Evolutionary conservation across 2,329 filamentous ascomycete genomes (phyloP).

Genomic region (Shiraia bambusicola): DNA sequence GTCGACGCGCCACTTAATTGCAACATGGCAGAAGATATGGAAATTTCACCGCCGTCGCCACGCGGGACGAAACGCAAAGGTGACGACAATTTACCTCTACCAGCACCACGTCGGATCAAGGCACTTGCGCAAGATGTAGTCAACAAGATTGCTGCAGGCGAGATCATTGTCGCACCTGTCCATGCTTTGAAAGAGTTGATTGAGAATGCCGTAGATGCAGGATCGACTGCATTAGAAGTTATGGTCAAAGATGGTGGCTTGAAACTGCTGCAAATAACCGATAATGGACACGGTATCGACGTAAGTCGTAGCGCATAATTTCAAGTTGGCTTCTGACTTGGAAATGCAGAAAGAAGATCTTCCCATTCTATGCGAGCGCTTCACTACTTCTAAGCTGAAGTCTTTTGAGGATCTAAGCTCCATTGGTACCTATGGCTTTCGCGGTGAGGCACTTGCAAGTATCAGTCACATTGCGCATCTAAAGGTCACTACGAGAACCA

Average conservation of each 20-base stretch:
- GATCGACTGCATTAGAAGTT: conserved; percentile 86
- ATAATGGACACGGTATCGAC: conserved; percentile 95
- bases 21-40: conserved; percentile 36
- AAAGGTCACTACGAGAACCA: conserved; percentile 90
- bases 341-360: conserved; percentile 76
- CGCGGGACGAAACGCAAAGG: conserved; percentile 42
- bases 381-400: conserved; percentile 95
- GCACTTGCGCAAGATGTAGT: conserved; percentile 89
- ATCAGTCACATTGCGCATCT: conserved; percentile 98
- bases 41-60: conserved; percentile 28
- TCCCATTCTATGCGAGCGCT: conserved; percentile 88
- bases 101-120: conserved; percentile 58
- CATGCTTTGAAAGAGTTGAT: conserved; percentile 96
- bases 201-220: conserved; percentile 97
- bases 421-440: conserved; percentile 96
- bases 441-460: conserved; percentile 91
- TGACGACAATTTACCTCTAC: conserved; percentile 36
- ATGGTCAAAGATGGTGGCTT: conserved; percentile 92
- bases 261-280: conserved; percentile 93
- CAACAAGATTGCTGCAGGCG: conserved; percentile 97
- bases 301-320: conserved; percentile 53
- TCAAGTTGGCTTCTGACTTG: conserved; percentile 9
- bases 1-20: conserved; percentile 1
- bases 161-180: conserved; percentile 96
- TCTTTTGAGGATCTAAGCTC: conserved; percentile 87